Base-by-base conservation (phyloP, 495 filamentous ascomycete genomes). In the Penicillium pancosmium region DNA sequence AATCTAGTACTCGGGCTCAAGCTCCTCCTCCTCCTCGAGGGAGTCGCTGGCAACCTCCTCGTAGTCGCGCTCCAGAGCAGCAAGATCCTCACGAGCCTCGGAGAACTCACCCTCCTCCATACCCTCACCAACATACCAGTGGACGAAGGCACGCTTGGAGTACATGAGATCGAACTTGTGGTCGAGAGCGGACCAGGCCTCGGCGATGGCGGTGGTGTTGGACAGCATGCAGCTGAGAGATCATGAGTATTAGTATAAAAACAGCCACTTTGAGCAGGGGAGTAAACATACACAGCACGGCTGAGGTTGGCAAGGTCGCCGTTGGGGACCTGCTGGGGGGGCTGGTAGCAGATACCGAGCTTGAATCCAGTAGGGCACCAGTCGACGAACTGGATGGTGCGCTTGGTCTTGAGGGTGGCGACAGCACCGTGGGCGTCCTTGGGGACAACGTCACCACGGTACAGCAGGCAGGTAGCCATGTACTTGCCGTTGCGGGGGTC, bases 41-140 rank as follows among this genome's bases (percentile, higher is more conserved):
- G 93, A 96, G 78, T 98, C 94, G 71, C 92, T 92, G 63, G 92
- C 94, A 68, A 98, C 94, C 78, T 98, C 94, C 81, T 98, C 95
- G 82, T 98, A 98, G 79, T 98, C 94, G 63, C 93, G 90, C 86
- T 98, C 94, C 46, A 98, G 86, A 66, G 94, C 94, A 69, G 94
- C 94, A 69, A 98, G 77, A 79, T 98, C 94, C 83, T 98, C 94
- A 77, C 94, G 91, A 53, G 94, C 94, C 85, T 98, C 94, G 50
- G 91, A 95, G 84, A 98, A 98, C 78, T 98, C 94, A 72, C 94
- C 94, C 78, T 98, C 94, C 84, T 98, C 94, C 94, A 98, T 98
- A 86, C 94, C 94, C 84, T 98, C 94, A 80, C 94, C 94, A 74
- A 98, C 94, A 69, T 98, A 98, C 94, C 94, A 98, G 80, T 98